These are phyloP conservation scores for Colletotrichum zoysiae DNA, from an alignment of 2,329 filamentous ascomycete species.

Conservation along the genomic window DNA sequence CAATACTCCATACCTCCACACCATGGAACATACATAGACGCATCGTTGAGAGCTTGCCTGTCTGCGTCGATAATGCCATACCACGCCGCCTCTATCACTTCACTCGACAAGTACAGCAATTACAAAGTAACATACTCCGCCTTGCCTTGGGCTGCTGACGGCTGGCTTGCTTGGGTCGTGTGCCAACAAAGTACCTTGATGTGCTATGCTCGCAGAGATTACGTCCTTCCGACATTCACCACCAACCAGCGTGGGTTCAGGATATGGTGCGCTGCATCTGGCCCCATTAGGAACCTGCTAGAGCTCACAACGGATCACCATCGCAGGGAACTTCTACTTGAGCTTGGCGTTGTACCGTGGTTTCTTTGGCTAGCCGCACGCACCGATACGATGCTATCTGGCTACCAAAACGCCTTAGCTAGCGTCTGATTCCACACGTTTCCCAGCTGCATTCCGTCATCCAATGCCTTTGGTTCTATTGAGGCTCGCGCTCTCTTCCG, in stretches of 20 bases:
- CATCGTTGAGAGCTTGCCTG: neutral
- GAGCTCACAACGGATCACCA: slow-evolving; percentile 35
- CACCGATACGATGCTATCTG: slow-evolving; percentile 23
- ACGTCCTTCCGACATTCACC: slow-evolving; percentile 29
- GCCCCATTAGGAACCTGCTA: slow-evolving; percentile 38
- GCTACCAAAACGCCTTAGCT: slow-evolving; percentile 36
- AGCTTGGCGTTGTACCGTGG: slow-evolving; percentile 26
- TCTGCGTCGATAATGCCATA: neutral
- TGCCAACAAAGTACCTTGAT: slow-evolving; percentile 34
- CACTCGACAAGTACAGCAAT: slow-evolving; percentile 8
- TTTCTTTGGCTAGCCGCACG: slow-evolving; percentile 28
- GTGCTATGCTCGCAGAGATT: slow-evolving; percentile 13
- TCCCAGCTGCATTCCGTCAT: slow-evolving; percentile 37
- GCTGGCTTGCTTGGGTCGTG: slow-evolving; percentile 24
- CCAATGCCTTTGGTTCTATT: slow-evolving; percentile 26
- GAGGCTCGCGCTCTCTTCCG: neutral
- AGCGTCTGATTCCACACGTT: slow-evolving; percentile 30
- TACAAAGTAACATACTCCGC: slow-evolving; percentile 1
- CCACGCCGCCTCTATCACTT: neutral
- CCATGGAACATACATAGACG: neutral
- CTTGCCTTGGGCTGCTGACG: neutral
- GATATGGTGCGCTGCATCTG: slow-evolving; percentile 34
- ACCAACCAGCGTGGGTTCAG: slow-evolving; percentile 27
- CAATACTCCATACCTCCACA: slow-evolving; percentile 8
- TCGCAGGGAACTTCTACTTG: slow-evolving; percentile 34